Base-by-base conservation (phyloP, 2,329 filamentous ascomycete species). In the Aureobasidium sp. region DNA sequence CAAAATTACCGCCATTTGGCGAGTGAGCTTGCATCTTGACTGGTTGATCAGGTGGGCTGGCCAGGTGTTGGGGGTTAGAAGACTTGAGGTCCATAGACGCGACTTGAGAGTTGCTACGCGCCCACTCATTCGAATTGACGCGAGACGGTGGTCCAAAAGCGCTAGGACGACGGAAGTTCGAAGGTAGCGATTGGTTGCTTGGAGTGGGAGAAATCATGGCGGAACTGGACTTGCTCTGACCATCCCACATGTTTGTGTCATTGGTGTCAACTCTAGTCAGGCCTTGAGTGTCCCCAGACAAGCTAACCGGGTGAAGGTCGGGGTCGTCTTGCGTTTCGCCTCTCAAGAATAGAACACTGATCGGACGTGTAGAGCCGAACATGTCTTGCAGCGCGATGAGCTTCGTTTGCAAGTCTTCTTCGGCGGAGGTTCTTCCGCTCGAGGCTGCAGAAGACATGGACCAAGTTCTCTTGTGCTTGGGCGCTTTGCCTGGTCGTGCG, bases 401-500 rank as follows among this genome's bases (percentile, higher is more conserved):
- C 74, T 93, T 93, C 73, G 84, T 83, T 69, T 91, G 88, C 27
- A 93, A 74, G 69, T 94, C 90, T 69, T 94, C 90, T 71, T 81
- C 79, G 2, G 78, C 77, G 51, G 77, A 73, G 15, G 73, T 71
- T 47, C 77, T 73, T 51, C 78, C 71, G 56, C 73, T 74, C 7
- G 80, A 78, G 39, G 75, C 76, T 36, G 77, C 77, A 6, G 93
- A 97, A 27, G 91, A 92, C 82, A 96, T 90, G 11, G 93, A 97
- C 91, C 92, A 97, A 0, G 91, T 96, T 63, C 93, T 82, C 75
- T 96, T 95, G 76, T 97, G 91, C 74, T 96, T 96, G 27, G 85
- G 84, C 0, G 89, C 84, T 73, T 96, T 96, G n/a, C 88, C 88
- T 2, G 88, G 86, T 62, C 90, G 68, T 48, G 73, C 70, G 80